phyloP scores from a whole-genome alignment of 2,329 filamentous ascomycete genomes.

The Zelopaecilomyces penicillatus region DNA sequence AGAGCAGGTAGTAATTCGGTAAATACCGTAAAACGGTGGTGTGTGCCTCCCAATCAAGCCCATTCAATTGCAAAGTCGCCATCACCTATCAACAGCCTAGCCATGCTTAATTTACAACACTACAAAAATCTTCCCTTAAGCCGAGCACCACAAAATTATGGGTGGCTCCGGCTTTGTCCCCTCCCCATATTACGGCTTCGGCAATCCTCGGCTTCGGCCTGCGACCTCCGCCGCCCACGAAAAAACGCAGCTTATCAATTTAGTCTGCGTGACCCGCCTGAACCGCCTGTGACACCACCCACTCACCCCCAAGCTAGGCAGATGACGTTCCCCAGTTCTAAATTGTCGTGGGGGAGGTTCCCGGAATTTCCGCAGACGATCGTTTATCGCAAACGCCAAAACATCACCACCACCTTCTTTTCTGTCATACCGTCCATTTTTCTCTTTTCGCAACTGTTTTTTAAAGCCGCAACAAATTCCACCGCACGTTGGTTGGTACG shows the following conservation, averaged over 20 bases:
- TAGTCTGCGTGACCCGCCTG: slow-evolving; percentile 1
- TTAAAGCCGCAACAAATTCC: background rate
- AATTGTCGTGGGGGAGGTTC: background rate
- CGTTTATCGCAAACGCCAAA: background rate
- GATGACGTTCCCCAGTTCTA: slow-evolving; percentile 3
- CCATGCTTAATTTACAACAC: no score
- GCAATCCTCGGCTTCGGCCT: slow-evolving; percentile 13
- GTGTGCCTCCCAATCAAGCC: no score
- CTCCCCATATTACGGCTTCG: slow-evolving; percentile 5
- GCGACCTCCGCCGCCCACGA: background rate
- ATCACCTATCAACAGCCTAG: no score
- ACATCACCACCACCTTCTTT: background rate
- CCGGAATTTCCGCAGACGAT: slow-evolving; percentile 1
- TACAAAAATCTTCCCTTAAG: no score
- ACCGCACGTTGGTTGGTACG: background rate
- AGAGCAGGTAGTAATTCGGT: no score
- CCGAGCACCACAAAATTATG: no score
- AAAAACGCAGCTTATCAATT: background rate
- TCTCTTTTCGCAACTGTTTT: background rate
- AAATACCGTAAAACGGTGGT: no score
- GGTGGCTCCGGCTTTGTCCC: no score
- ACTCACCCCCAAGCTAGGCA: background rate
- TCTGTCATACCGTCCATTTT: background rate
- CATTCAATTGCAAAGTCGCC: no score
- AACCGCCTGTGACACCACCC: background rate